Conservation (phyloP, 2,329 filamentous ascomycete species). For the Ascochyta clinopodiicola region DNA sequence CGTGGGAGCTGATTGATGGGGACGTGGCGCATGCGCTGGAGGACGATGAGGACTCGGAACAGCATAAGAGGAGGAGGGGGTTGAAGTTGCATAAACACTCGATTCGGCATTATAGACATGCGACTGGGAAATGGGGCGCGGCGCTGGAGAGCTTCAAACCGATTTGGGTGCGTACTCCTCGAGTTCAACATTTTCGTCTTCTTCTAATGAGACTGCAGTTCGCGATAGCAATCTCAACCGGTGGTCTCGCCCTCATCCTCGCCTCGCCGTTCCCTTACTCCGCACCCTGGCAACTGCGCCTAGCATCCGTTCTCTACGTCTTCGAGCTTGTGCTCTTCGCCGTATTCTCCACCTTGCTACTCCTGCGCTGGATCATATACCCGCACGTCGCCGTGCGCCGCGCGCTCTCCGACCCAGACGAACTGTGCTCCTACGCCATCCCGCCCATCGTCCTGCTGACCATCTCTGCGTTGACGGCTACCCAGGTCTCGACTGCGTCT, state of each 20-base stretch:
- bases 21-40: background rate
- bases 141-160: slow-evolving; percentile 13
- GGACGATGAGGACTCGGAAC: slow-evolving; percentile 8
- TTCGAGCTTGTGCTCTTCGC: slow-evolving; percentile 5
- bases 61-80: slow-evolving; percentile 13
- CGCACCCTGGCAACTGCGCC: slow-evolving; percentile 9
- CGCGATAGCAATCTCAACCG: slow-evolving; percentile 9
- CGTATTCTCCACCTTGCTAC: background rate
- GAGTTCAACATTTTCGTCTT: background rate
- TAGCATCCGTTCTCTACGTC: slow-evolving; percentile 9
- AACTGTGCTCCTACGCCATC: slow-evolving; percentile 13
- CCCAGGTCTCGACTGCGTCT: slow-evolving; percentile 2
- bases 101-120: slow-evolving; percentile 12
- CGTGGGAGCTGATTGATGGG: slow-evolving; percentile 3
- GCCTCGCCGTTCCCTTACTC: slow-evolving; percentile 10
- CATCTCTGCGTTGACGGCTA: slow-evolving; percentile 7
- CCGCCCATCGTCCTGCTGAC: slow-evolving; percentile 11
- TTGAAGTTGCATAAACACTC: background rate
- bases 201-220: background rate
- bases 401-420: slow-evolving; percentile 8
- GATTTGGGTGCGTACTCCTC: slow-evolving; percentile 2
- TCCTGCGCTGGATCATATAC: slow-evolving; percentile 9
- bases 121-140: slow-evolving; percentile 11
- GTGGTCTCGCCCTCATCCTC: slow-evolving; percentile 11
- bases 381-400: slow-evolving; percentile 10